A percentile compares a stretch with the other conserved stretches of the same genome.
These are phyloP conservation scores for Epichloe amarillans DNA, from an alignment of 2,329 filamentous ascomycete species.

Conservation along the genomic window DNA sequence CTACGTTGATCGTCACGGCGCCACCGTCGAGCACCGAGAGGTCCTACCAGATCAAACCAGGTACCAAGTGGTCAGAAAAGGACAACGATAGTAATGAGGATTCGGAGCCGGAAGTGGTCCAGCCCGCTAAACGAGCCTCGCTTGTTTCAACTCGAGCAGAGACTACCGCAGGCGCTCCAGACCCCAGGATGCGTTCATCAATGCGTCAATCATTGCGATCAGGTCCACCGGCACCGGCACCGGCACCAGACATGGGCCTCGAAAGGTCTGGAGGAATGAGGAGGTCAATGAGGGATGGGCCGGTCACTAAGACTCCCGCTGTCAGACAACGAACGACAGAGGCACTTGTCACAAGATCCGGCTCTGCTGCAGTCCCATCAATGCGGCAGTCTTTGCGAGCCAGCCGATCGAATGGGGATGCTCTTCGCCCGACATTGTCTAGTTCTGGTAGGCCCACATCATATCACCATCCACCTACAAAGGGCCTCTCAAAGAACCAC, in stretches of 20 bases:
- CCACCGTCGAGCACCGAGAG: slow-evolving; percentile 11
- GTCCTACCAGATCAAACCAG: slow-evolving; percentile 27
- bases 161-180: not conserved
- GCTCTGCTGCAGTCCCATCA: slow-evolving; percentile 1
- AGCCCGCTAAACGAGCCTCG: slow-evolving; percentile 2
- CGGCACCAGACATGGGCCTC: slow-evolving; percentile 5
- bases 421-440: slow-evolving; percentile 3
- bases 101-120: not conserved
- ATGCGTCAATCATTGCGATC: slow-evolving; percentile 36
- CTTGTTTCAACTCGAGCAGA: not conserved
- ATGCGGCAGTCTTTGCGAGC: slow-evolving; percentile 14
- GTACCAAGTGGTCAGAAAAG: slow-evolving; percentile 16
- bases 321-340: not conserved
- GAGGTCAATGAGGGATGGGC: slow-evolving; percentile 18
- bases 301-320: not conserved
- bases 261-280: slow-evolving; percentile 16
- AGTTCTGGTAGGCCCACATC: slow-evolving; percentile 16
- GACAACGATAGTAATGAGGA: slow-evolving; percentile 6
- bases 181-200: slow-evolving; percentile 30
- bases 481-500: slow-evolving; percentile 9
- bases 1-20: slow-evolving; percentile 15
- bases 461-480: slow-evolving; percentile 14
- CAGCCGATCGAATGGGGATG: slow-evolving; percentile 6
- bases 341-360: not conserved
- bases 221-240: slow-evolving; percentile 10